Conservation (phyloP, 805 yeast species). For the Wickerhamomyces chaumierensis region DNA sequence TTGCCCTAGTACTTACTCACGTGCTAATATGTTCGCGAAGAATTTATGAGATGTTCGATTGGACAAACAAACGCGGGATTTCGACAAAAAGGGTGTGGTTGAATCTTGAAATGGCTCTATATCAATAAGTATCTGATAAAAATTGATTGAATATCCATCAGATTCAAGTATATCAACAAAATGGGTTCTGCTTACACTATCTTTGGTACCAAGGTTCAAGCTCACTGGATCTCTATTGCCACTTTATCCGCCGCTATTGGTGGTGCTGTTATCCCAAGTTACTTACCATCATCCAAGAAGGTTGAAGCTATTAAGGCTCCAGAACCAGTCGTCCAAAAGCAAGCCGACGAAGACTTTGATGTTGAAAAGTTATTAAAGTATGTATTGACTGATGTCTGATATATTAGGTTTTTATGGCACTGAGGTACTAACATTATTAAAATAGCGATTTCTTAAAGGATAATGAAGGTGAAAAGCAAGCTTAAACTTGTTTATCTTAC, state of each 20-base stretch:
- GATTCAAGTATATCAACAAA: neutral
- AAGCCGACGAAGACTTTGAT: constrained; percentile 19
- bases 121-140: no score
- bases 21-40: neutral
- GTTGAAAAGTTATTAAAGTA: constrained; percentile 23
- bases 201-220: constrained; percentile 18
- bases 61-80: neutral
- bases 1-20: no score
- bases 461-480: constrained; percentile 7
- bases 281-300: constrained; percentile 11
- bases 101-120: no score
- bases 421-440: constrained; percentile 2
- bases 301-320: constrained; percentile 13
- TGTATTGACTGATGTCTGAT: constrained; percentile 6
- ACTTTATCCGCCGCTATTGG: constrained; percentile 22
- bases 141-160: neutral
- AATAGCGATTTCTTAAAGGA: constrained; percentile 21
- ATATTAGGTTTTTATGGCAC: no score
- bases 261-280: constrained; percentile 18
- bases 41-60: neutral
- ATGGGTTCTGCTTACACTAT: constrained; percentile 20
- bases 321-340: constrained; percentile 16
- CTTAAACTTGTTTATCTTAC: neutral
- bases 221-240: constrained; percentile 23
- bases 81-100: neutral